Percentiles rank a stretch among this genome's conserved stretches.
Conservation (phyloP, 352 stramenopile species). For the Phytophthora ohioensis region DNA sequence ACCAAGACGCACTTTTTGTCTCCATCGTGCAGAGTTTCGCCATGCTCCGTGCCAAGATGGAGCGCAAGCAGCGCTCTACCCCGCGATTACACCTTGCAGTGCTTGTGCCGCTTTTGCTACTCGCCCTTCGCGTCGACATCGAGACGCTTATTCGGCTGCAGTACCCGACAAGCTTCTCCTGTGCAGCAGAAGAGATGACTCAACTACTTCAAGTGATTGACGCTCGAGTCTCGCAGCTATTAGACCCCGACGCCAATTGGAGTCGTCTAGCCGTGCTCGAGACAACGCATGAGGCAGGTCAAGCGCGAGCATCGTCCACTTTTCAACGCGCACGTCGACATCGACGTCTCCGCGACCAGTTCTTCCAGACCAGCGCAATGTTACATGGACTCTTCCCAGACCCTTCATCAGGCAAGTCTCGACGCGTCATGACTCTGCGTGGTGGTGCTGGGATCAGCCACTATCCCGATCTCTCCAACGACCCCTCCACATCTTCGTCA, state of each 20-base stretch:
- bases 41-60: constrained; percentile 30
- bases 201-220: constrained; percentile 56
- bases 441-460: constrained; percentile 57
- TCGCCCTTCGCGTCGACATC: constrained; percentile 66
- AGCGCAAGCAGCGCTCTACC: constrained; percentile 21
- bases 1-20: constrained; percentile 60
- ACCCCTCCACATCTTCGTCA: constrained; percentile 4
- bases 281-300: constrained; percentile 63
- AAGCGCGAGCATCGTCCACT: constrained; percentile 47
- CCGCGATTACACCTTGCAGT: constrained; percentile 31
- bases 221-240: constrained; percentile 49
- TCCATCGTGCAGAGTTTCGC: constrained; percentile 48
- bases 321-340: constrained; percentile 61
- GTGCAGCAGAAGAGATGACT: constrained; percentile 45
- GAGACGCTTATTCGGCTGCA: constrained; percentile 70
- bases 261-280: constrained; percentile 68
- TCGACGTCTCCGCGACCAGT: constrained; percentile 59
- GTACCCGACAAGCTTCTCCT: constrained; percentile 67
- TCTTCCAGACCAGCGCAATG: constrained; percentile 66
- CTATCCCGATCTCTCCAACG: constrained; percentile 42
- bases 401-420: constrained; percentile 54
- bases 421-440: constrained; percentile 60
- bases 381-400: constrained; percentile 67
- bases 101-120: constrained; percentile 60
- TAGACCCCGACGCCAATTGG: constrained; percentile 63